These are phyloP conservation scores for Cercophora newfieldiana DNA, from an alignment of 495 filamentous ascomycete species.

Conservation along the genomic window DNA sequence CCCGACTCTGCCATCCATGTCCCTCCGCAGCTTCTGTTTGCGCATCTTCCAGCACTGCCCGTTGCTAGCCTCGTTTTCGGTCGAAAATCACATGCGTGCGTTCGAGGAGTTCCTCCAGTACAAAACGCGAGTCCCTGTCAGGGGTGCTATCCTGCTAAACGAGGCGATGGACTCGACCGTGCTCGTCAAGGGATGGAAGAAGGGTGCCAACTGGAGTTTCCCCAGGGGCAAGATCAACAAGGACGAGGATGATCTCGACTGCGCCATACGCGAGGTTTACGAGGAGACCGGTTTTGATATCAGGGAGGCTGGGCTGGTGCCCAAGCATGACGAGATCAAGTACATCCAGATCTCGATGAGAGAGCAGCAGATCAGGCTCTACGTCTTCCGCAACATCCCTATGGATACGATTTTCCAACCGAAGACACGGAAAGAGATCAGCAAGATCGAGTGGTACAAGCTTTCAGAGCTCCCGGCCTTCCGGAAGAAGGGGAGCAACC, in stretches of 20 bases:
- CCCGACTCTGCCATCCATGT: constrained; percentile 78
- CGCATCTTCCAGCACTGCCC: constrained; percentile 93
- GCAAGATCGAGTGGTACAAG: constrained; percentile 90
- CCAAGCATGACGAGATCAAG: constrained; percentile 66
- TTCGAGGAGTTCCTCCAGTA: constrained; percentile 90
- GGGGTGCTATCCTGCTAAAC: constrained; percentile 91
- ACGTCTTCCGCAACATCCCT: constrained; percentile 83
- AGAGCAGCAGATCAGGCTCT: constrained; percentile 89
- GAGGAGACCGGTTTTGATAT: constrained; percentile 95
- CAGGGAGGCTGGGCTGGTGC: constrained; percentile 67
- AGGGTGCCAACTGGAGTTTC: constrained; percentile 93
- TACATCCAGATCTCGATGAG: constrained; percentile 84
- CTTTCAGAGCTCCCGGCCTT: constrained; percentile 83
- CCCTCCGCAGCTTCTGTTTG: constrained; percentile 76
- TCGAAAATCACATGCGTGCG: constrained; percentile 72
- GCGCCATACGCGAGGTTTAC: constrained; percentile 88
- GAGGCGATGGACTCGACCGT: constrained; percentile 87
- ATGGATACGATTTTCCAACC: constrained; percentile 85
- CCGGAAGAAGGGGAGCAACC: constrained; percentile 62
- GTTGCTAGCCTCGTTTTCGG: constrained; percentile 75
- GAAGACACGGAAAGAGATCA: constrained; percentile 93
- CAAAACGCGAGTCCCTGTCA: constrained; percentile 89
- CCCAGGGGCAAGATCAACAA: constrained; percentile 97
- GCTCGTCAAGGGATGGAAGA: constrained; percentile 96
- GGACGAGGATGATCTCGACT: constrained; percentile 87